A percentile compares a stretch with the other conserved stretches of the same genome.
These are phyloP conservation scores for Huntiella bhutanensis DNA, from an alignment of 2,329 filamentous ascomycete genomes.

Conservation along the genomic window DNA sequence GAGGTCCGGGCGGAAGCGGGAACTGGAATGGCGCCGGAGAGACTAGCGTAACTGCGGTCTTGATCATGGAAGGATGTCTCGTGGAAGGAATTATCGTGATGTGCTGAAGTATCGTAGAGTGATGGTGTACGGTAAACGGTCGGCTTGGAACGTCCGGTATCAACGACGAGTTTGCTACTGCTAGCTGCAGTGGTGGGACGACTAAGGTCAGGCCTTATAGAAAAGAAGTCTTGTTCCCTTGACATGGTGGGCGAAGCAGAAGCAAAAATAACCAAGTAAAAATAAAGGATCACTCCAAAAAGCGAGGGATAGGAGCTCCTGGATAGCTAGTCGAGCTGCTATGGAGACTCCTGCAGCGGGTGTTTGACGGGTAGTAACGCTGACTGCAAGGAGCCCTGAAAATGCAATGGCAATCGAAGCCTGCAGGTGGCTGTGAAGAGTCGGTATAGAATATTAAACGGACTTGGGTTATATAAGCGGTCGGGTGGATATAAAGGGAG, in stretches of 20 bases:
- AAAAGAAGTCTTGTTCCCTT: constrained; percentile 8
- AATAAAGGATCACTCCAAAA: background rate
- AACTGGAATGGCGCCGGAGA: background rate
- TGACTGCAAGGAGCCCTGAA: background rate
- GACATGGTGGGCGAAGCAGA: constrained; percentile 3
- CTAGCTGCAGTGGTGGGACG: constrained; percentile 11
- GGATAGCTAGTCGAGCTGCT: background rate
- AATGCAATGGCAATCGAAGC: background rate
- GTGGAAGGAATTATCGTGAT: constrained; percentile 11
- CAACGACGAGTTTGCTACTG: constrained; percentile 19
- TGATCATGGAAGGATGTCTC: too few relatives aligned
- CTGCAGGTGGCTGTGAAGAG: background rate
- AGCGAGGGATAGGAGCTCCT: background rate
- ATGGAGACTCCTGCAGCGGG: background rate
- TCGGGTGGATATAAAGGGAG: background rate
- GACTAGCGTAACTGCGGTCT: constrained; percentile 3
- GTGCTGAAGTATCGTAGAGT: background rate
- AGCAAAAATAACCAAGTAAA: background rate
- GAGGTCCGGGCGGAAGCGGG: constrained; percentile 12
- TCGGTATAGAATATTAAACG: background rate
- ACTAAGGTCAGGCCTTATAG: constrained; percentile 10
- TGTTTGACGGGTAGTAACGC: background rate
- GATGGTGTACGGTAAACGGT: constrained; percentile 15
- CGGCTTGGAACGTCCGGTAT: constrained; percentile 23
- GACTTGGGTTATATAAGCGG: background rate